Percentiles rank a stretch among this genome's conserved stretches.
phyloP scores from a whole-genome alignment of 495 filamentous ascomycete species.

The Amniculicola lignicola region DNA sequence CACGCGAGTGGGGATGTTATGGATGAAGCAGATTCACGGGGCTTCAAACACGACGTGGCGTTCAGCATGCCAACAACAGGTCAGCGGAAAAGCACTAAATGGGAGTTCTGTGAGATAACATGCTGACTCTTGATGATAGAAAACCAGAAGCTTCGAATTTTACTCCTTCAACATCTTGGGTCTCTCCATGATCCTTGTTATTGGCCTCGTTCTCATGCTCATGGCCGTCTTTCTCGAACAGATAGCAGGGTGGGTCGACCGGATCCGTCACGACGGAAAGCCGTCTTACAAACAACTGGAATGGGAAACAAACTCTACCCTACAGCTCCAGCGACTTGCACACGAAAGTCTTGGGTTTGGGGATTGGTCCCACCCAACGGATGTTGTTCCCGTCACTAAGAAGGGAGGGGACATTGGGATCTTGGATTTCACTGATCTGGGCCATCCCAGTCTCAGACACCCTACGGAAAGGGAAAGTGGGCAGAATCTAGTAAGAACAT shows the following conservation, averaged over 20 bases:
- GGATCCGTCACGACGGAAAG: too few relatives aligned
- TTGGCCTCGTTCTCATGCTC: neutral
- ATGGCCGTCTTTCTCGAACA: neutral
- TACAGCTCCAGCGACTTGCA: constrained; percentile 3
- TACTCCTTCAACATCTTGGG: neutral
- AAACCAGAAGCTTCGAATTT: neutral
- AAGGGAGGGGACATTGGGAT: too few relatives aligned
- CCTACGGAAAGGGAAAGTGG: too few relatives aligned
- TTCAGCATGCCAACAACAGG: neutral
- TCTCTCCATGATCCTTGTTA: neutral
- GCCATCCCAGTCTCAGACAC: too few relatives aligned
- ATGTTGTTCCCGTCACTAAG: too few relatives aligned
- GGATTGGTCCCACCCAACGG: neutral
- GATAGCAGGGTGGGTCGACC: too few relatives aligned
- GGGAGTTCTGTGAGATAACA: neutral
- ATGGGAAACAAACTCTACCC: constrained; percentile 1
- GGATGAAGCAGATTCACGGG: too few relatives aligned
- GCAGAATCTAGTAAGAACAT: too few relatives aligned
- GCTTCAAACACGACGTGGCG: too few relatives aligned
- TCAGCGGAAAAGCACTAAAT: neutral
- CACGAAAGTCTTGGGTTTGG: constrained; percentile 3
- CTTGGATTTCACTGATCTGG: too few relatives aligned
- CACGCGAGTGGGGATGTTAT: too few relatives aligned
- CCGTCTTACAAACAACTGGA: neutral
- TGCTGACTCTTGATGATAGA: neutral